Evolutionary conservation across 805 yeast species (phyloP), one percentile per base, ranked within the genome.

Genomic region (Yarrowia bubula): DNA sequence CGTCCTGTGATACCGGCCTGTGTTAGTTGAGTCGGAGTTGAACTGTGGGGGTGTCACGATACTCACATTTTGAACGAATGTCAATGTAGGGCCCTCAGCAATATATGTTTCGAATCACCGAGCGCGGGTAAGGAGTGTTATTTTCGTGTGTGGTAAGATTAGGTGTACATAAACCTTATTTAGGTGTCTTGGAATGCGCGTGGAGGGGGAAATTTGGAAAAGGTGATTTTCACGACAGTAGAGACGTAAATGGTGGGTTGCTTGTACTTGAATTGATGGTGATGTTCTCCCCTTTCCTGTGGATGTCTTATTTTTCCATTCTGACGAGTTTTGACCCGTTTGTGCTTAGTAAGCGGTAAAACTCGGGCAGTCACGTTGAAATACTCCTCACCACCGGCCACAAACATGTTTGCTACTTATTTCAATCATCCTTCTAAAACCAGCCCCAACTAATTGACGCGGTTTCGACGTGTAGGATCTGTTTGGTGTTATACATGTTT

Each of bases 1-100:
- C 38, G 61, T 55, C 61, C 46, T 55, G 61, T 39, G 61, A 38
- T 38, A 51, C 60, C 60, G 46, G 60, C 60, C 60, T 51, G 44
- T 9, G 60, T 51, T 51, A 51, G 60, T 51, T n/a, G n/a, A n/a
- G n/a, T n/a, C n/a, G n/a, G n/a, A n/a, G 35, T 8, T 4, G 18
- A 8, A 11, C 13, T 31, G 42, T 37, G 18, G n/a, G n/a, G n/a
- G n/a, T 41, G 44, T 35, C 28, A 11, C 4, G 39, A 8, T 51
- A 51, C 60, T 51, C 60, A 51, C 60, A 51, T 51, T 38, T 41
- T 51, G 43, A 38, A 8, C 44, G 37, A 51, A 39, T 22, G 44
- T 28, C 60, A 51, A 51, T 38, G 18, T 28, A 18, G 32, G 32
- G 55, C 55, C 41, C 55, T 48, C 55, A 48, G 55, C 32, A 48